Evolutionary conservation across 352 stramenopile genomes (phyloP), one percentile per base, ranked within the genome.

Genomic region (Phytophthora vignae): DNA sequence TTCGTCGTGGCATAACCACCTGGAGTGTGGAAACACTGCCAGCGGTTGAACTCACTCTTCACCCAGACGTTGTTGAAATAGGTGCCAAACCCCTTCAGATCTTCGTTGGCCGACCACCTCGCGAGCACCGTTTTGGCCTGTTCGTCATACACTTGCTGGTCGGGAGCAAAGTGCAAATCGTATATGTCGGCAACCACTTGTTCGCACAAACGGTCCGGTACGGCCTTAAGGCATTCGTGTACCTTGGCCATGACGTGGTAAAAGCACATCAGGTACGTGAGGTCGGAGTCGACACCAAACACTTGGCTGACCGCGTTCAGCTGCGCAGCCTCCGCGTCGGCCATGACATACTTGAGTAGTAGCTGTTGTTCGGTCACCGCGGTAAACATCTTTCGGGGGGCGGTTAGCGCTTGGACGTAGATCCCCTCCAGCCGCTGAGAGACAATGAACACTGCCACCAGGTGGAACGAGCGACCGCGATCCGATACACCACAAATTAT

Each of bases 261-360:
- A n/a, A 62, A 71, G 19, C 69, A 76, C 56, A 76, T 76, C 21
- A 73, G 46, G 25, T 71, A 72, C 1, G 52, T 46, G 4, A 71
- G 10, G 6, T 21, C 36, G 27, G 17, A 40, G 33, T 65, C 44
- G 7, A 52, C n/a, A 42, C 49, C 54, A n/a, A 74, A 36, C 4
- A 60, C 55, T 36, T 40, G 27, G 14, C 36, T 17, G 6, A 74
- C 38, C 7, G 48, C 60, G 52, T n/a, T n/a, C n/a, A n/a, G n/a
- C n/a, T n/a, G n/a, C n/a, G n/a, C n/a, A n/a, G n/a, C n/a, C n/a
- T n/a, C n/a, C n/a, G n/a, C n/a, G n/a, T n/a, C n/a, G n/a, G n/a
- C n/a, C n/a, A n/a, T n/a, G n/a, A n/a, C n/a, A n/a, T n/a, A n/a
- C n/a, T n/a, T n/a, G n/a, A n/a, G n/a, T n/a, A n/a, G n/a, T n/a